A percentile compares a stretch with the other conserved stretches of the same genome.
Conservation (phyloP, 129 eudicot genomes). For the Sambucus nigra region DNA sequence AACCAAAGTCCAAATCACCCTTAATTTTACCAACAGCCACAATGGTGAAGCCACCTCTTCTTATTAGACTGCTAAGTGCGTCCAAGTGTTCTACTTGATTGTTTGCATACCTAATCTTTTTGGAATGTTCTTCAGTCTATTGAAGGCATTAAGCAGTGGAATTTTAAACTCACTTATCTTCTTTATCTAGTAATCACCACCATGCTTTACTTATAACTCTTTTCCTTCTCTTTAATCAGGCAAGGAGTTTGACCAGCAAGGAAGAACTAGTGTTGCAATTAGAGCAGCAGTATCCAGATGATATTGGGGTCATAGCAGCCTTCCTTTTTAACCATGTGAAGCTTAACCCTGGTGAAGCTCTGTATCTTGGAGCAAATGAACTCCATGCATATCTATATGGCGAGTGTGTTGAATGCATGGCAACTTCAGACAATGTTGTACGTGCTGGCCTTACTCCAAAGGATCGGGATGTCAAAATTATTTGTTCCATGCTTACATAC, state of each 20-base stretch:
- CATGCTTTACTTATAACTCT: not conserved
- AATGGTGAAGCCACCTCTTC: too few species aligned
- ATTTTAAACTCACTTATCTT: too few species aligned
- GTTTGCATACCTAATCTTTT: not conserved
- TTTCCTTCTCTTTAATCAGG: conserved; percentile 22
- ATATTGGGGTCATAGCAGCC: conserved; percentile 74
- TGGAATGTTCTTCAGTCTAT: not conserved
- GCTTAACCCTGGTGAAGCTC: conserved; percentile 82
- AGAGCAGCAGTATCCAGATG: conserved; percentile 71
- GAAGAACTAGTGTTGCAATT: conserved; percentile 63
- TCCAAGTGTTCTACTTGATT: not conserved
- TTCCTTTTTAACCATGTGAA: conserved; percentile 69
- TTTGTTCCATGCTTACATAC: conserved; percentile 90
- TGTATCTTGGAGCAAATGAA: conserved; percentile 79
- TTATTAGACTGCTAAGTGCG: not conserved
- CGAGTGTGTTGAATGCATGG: conserved; percentile 93
- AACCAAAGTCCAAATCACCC: too few species aligned
- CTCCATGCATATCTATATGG: conserved; percentile 86
- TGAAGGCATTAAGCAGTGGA: not conserved
- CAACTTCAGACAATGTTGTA: conserved; percentile 92
- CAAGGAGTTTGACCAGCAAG: conserved; percentile 44
- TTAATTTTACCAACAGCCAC: too few species aligned
- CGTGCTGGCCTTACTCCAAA: conserved; percentile 98
- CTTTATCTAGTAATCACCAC: too few species aligned
- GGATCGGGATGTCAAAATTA: conserved; percentile 58